These are phyloP conservation scores for Magnolia sinica DNA, from an alignment of 164 flowering plant genomes.

Conservation along the genomic window DNA sequence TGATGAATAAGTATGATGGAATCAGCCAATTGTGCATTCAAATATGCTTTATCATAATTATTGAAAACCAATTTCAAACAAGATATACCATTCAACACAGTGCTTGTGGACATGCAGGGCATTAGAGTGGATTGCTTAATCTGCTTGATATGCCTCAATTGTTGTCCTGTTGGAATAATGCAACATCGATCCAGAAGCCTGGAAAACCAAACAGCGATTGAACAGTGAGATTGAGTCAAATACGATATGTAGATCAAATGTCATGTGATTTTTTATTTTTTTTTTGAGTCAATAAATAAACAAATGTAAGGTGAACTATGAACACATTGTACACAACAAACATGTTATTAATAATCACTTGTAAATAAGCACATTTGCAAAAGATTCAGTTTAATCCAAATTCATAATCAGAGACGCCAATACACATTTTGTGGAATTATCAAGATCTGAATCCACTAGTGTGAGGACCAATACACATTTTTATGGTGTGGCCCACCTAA, in stretches of 20 bases:
- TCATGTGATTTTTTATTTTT: too few relatives aligned
- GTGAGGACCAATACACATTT: not conserved
- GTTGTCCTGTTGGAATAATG: slow-evolving; percentile 18
- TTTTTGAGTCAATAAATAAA: too few relatives aligned
- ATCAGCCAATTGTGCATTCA: not conserved
- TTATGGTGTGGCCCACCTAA: too few relatives aligned
- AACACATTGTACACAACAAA: not conserved
- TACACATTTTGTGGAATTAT: not conserved
- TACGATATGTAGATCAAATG: too few relatives aligned
- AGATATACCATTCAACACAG: slow-evolving; percentile 18
- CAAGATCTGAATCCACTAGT: not conserved
- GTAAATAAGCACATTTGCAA: not conserved
- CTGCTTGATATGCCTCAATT: not conserved
- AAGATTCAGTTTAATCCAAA: not conserved
- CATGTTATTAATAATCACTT: not conserved
- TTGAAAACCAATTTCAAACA: not conserved
- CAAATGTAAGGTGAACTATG: not conserved
- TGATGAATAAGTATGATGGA: not conserved
- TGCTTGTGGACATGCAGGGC: slow-evolving; percentile 16
- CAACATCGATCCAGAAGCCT: slow-evolving; percentile 21
- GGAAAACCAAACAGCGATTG: not conserved
- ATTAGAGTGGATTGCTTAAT: not conserved
- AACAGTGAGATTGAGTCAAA: too few relatives aligned
- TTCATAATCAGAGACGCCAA: not conserved
- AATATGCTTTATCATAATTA: not conserved